Base-by-base conservation (phyloP, 164 flowering plant species). In the Vitis riparia region DNA sequence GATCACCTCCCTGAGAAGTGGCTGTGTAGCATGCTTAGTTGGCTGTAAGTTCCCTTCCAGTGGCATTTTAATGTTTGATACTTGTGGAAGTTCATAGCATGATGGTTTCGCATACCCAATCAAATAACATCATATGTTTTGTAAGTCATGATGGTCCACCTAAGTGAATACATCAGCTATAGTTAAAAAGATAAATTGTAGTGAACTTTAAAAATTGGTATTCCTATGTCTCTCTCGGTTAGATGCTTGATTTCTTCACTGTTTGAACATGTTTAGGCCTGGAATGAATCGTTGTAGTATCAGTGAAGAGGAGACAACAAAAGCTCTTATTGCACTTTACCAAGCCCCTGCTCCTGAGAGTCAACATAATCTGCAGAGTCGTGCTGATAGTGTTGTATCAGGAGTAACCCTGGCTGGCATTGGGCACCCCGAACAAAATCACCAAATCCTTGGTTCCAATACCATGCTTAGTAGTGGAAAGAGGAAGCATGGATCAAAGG, bases 11-110 rank as follows among this genome's bases (percentile, higher is more conserved):
- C 97, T 52, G 86, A 92, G 73, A 91, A 90, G 86, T 96, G 99
- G 99, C 57, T 82, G 17, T 96, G 99, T 68, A 87, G 84, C 83
- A 90, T 91, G 99, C 90, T 88, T 68, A 48, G 78, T 71, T 96
- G 99, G 97, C 93, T 96, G 98, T 96, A 88, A 91, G 99, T 93
- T 79, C 44, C 59, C 8, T 55, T 55, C 27, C 8, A 19, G 52
- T 59, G 51, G 19, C 37, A n/a, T 30, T 56, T 60, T 55, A 10
- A 15, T 64, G 51, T 27, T 48, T 55, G 14, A 30, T 53, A 55
- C 27, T 69, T 3, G 16, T 47, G 11, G 17, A 59, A 15, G 27
- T 68, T 60, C 58, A 60, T 68, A 59, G 1, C 53, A 48, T 37
- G 37, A 58, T 50, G 49, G 55, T 47, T 44, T 51, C 5, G 3